phyloP scores from a whole-genome alignment of 495 filamentous ascomycete species.

The Neurospora sp. region DNA sequence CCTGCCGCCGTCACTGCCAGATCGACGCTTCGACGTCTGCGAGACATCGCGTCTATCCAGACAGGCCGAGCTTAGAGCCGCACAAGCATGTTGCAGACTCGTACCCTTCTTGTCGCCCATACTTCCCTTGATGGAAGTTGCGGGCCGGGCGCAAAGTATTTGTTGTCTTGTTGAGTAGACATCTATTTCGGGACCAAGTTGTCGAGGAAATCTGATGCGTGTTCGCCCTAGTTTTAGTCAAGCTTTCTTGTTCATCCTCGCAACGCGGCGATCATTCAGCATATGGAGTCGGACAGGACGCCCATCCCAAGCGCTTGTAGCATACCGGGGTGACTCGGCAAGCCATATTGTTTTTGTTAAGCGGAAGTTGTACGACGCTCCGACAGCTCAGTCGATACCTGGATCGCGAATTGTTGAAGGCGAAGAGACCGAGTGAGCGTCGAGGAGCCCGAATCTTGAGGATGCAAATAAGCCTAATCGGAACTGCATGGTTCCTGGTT shows the following conservation, averaged over 20 bases:
- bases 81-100: background rate
- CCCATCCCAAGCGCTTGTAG: background rate
- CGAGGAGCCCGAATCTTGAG: background rate
- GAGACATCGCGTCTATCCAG: conserved; percentile 53
- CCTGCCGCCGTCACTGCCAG: conserved; percentile 81
- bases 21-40: conserved; percentile 85
- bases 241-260: background rate
- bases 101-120: background rate
- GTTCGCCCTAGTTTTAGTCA: background rate
- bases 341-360: background rate
- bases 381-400: background rate
- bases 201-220: background rate
- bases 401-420: background rate
- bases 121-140: background rate
- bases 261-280: background rate
- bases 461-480: background rate
- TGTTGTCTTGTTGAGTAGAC: background rate
- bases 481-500: background rate
- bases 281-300: background rate
- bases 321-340: background rate
- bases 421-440: background rate
- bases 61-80: background rate
- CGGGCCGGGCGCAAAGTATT: background rate
- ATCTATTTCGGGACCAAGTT: background rate
- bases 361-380: background rate